phyloP scores from a whole-genome alignment of 148 eudicot species.

The Salicornia ramosissima region DNA sequence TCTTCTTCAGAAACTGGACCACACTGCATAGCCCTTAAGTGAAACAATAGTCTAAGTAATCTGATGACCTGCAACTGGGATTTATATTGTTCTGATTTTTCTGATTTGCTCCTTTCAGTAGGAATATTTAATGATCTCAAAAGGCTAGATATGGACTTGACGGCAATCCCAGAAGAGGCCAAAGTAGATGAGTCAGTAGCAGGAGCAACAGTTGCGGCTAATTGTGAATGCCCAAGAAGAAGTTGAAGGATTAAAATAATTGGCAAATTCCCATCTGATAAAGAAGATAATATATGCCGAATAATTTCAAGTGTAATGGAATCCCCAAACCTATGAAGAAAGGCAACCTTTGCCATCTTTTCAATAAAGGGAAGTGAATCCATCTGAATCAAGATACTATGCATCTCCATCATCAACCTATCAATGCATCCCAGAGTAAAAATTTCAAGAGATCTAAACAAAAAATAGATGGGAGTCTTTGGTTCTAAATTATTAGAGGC shows the following conservation, averaged over 20 bases:
- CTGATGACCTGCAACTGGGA: slow-evolving; percentile 63
- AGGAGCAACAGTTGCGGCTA: slow-evolving; percentile 44
- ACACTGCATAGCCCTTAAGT: slow-evolving; percentile 32
- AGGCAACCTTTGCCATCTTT: slow-evolving; percentile 48
- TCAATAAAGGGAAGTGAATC: slow-evolving; percentile 52
- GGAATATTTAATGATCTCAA: slow-evolving; percentile 43
- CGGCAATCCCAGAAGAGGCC: slow-evolving; percentile 48
- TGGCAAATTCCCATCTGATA: slow-evolving; percentile 48
- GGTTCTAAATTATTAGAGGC: slow-evolving; percentile 20
- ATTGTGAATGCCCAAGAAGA: slow-evolving; percentile 83
- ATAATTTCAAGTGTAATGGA: slow-evolving; percentile 55
- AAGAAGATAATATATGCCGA: slow-evolving; percentile 40
- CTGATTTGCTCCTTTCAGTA: slow-evolving; percentile 21
- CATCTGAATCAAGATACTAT: slow-evolving; percentile 39
- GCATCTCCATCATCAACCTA: slow-evolving; percentile 44
- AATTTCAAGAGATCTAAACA: slow-evolving; percentile 61
- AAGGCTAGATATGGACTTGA: slow-evolving; percentile 79
- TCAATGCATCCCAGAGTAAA: slow-evolving; percentile 42
- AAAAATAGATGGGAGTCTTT: slow-evolving; percentile 23
- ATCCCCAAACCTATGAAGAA: slow-evolving; percentile 79
- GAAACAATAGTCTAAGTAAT: slow-evolving; percentile 61
- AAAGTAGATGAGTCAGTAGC: slow-evolving; percentile 28
- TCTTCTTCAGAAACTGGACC: slow-evolving; percentile 41
- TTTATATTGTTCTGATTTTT: slow-evolving; percentile 25
- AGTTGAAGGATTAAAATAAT: slow-evolving; percentile 49